Base-by-base conservation (phyloP, 1,139 yeast species). In the Meyerozyma carpophila region DNA sequence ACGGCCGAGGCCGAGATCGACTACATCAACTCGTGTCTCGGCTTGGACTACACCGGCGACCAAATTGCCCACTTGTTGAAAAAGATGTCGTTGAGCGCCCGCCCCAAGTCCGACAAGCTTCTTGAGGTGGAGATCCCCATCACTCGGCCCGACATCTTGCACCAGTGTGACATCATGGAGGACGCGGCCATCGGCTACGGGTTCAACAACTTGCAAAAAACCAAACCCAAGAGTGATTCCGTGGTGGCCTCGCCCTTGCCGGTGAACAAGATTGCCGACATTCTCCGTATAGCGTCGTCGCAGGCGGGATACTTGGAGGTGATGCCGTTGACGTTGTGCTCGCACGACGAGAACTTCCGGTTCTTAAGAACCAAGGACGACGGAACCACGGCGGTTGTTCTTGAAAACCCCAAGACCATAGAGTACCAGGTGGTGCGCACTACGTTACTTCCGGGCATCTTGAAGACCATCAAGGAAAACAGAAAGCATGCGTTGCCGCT, bases 351-450 rank as follows among this genome's bases (percentile, higher is more conserved):
- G 71, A 93, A 93, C 71, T 94, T 89, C 77, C 83, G 80, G 61
- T 91, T 80, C 70, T 77, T 94, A 61, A 82, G 90, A 63, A 73
- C 75, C 45, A 63, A 65, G 44, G 98, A 93, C 63, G 94, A 90
- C 61, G 79, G 79, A 51, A 77, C 77, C 18, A 70, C 71, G 44
- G 98, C 94, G 34, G 98, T 94, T 45, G 82, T 85, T 57, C 79
- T 94, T 57, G 98, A 87, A 47, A 94, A 94, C 68, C 99, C 99
- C 50, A 94, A 94, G 73, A 93, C 98, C 18, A 68, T 82, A 42
- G 99, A 94, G 70, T 94, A 93, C 67, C 97, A 94, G 72, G 98
- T 94, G 48, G 98, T 94, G 36, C 84, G 98, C 74, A 93, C 98
- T 18, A 81, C 95, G 32, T 76, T 94, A 55, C 73, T 93, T 48